Evolutionary conservation across 2,329 filamentous ascomycete species (phyloP).

Genomic region (Neodidymelliopsis sp.): DNA sequence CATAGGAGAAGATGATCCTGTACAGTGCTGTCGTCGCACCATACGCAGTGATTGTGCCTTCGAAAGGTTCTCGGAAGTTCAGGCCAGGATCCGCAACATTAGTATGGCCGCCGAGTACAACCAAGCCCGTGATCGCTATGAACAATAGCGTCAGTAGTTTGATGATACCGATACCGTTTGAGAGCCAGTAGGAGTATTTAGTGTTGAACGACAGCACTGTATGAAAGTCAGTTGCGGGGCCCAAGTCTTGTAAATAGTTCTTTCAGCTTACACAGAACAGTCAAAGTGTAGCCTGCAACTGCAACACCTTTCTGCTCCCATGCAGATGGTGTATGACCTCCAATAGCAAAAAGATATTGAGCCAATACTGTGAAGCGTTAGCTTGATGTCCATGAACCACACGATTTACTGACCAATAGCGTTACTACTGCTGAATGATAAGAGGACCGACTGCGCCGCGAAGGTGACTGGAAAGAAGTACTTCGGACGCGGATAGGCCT

Average conservation of each 20-base stretch:
- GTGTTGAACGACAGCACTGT: constrained; percentile 62
- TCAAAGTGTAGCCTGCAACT: constrained; percentile 67
- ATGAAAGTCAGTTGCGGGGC: not conserved
- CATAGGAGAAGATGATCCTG: constrained; percentile 66
- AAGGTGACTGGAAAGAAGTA: constrained; percentile 71
- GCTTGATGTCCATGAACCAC: not conserved
- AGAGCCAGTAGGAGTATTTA: constrained; percentile 63
- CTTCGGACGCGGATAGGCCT: constrained; percentile 69
- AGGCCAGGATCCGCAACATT: constrained; percentile 59
- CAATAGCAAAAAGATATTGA: constrained; percentile 68
- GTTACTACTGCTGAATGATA: constrained; percentile 73
- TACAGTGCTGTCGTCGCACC: constrained; percentile 66
- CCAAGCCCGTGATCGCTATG: constrained; percentile 59
- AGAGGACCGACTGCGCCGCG: constrained; percentile 67
- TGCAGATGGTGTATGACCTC: constrained; percentile 57
- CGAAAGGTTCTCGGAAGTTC: constrained; percentile 65
- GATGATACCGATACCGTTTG: constrained; percentile 64
- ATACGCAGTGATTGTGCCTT: constrained; percentile 56
- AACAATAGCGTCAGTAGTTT: constrained; percentile 69
- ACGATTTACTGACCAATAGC: constrained; percentile 56
- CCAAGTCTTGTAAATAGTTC: not conserved
- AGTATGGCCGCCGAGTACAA: constrained; percentile 65
- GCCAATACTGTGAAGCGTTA: constrained; percentile 59
- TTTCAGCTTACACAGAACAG: constrained; percentile 59
- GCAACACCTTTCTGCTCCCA: constrained; percentile 75